A percentile compares a stretch with the other conserved stretches of the same genome.
phyloP scores from a whole-genome alignment of 148 eudicot species.

The Camellia granthamiana region DNA sequence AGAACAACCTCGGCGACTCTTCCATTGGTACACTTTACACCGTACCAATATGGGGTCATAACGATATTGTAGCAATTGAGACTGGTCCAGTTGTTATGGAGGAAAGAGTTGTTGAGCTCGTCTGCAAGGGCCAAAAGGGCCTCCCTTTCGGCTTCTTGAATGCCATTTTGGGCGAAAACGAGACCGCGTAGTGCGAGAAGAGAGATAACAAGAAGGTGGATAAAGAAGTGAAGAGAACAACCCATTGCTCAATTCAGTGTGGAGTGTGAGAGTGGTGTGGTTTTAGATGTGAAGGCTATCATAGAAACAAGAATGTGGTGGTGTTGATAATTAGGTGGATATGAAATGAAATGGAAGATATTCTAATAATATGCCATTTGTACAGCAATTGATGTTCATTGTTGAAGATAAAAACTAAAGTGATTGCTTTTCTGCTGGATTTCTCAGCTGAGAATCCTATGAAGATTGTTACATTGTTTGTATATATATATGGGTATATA shows the following conservation, averaged over 20 bases:
- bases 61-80: conserved; percentile 19
- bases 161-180: not conserved
- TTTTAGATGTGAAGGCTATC: not conserved
- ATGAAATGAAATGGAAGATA: not conserved
- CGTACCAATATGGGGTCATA: conserved; percentile 25
- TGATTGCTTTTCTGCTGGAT: too few species aligned
- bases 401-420: conserved; percentile 1
- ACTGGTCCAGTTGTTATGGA: conserved; percentile 25
- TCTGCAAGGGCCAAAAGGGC: conserved; percentile 32
- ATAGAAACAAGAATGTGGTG: not conserved
- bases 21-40: conserved; percentile 27
- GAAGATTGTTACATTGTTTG: not conserved
- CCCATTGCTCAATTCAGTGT: conserved; percentile 7
- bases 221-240: conserved; percentile 5
- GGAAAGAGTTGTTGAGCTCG: conserved; percentile 24
- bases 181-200: not conserved
- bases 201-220: not conserved
- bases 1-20: conserved; percentile 28
- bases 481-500: too few species aligned
- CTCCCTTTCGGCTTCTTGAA: conserved; percentile 15
- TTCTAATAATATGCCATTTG: not conserved
- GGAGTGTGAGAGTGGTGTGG: not conserved
- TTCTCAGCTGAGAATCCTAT: not conserved
- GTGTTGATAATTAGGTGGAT: not conserved
- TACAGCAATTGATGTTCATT: not conserved